A percentile compares a stretch with the other conserved stretches of the same genome.
Conservation (phyloP, 768 basidiomycete genomes). For the Lactarius tabidus region DNA sequence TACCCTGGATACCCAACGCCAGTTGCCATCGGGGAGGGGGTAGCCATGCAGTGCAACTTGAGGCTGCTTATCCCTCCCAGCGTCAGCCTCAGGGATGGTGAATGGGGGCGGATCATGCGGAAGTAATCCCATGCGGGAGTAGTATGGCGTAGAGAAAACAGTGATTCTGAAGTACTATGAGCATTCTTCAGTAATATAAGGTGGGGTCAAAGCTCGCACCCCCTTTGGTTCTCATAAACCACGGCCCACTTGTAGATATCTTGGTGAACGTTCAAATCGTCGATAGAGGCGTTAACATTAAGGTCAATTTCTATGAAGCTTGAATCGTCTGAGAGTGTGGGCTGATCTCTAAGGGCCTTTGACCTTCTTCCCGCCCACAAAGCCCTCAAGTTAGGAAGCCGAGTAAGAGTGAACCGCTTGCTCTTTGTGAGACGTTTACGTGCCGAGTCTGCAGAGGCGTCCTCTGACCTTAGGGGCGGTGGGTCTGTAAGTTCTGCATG, state of each 20-base stretch:
- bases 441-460: conserved; percentile 4
- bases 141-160: conserved; percentile 67
- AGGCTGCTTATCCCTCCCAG: conserved; percentile 41
- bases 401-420: neutral
- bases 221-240: conserved; percentile 80
- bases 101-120: conserved; percentile 72
- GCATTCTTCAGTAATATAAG: neutral
- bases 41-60: conserved; percentile 57
- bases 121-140: conserved; percentile 64
- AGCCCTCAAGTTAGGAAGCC: neutral
- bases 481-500: conserved; percentile 6
- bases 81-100: conserved; percentile 47
- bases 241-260: conserved; percentile 74
- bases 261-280: conserved; percentile 29
- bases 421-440: conserved; percentile 7
- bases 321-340: neutral
- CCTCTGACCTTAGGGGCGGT: conserved; percentile 11
- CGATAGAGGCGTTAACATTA: conserved; percentile 2
- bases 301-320: conserved; percentile 12
- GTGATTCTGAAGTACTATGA: conserved; percentile 42
- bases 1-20: conserved; percentile 73
- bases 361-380: neutral
- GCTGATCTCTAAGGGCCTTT: neutral
- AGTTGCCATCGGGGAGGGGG: conserved; percentile 73
- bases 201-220: conserved; percentile 38